These are phyloP conservation scores for Xerocomus spinulosus DNA, from an alignment of 768 basidiomycete genomes.

Conservation along the genomic window DNA sequence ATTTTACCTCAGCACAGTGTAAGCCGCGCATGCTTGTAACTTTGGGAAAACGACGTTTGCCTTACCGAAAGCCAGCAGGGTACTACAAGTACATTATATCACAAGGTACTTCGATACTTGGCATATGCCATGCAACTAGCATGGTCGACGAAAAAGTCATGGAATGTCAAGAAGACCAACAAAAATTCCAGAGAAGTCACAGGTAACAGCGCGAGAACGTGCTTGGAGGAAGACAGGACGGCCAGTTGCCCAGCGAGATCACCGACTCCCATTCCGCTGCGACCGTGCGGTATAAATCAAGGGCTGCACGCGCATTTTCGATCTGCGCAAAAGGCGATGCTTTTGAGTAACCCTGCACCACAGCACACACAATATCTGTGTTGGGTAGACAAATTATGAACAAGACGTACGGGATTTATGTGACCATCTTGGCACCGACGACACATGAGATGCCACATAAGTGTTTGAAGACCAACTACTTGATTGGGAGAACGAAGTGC, in stretches of 20 bases:
- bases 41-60: slow-evolving; percentile 5
- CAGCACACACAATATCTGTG: background rate
- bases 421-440: slow-evolving; percentile 70
- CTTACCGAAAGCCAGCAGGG: slow-evolving; percentile 15
- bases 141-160: background rate
- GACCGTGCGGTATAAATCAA: slow-evolving; percentile 53
- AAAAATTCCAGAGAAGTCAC: slow-evolving; percentile 27
- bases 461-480: slow-evolving; percentile 68
- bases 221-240: slow-evolving; percentile 68
- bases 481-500: slow-evolving; percentile 63
- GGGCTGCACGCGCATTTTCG: slow-evolving; percentile 66
- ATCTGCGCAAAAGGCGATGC: slow-evolving; percentile 39
- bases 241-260: slow-evolving; percentile 63
- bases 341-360: slow-evolving; percentile 10
- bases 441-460: slow-evolving; percentile 80
- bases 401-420: slow-evolving; percentile 62
- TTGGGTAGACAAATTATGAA: background rate
- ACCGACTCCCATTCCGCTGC: slow-evolving; percentile 62
- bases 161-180: slow-evolving; percentile 14
- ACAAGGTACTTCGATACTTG: slow-evolving; percentile 13
- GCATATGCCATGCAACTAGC: slow-evolving; percentile 4
- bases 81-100: slow-evolving; percentile 22
- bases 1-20: slow-evolving; percentile 1
- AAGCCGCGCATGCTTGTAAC: too few relatives aligned
- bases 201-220: slow-evolving; percentile 78